Evolutionary conservation across 257 asterid species (phyloP).

Genomic region (Nicotiana knightiana): DNA sequence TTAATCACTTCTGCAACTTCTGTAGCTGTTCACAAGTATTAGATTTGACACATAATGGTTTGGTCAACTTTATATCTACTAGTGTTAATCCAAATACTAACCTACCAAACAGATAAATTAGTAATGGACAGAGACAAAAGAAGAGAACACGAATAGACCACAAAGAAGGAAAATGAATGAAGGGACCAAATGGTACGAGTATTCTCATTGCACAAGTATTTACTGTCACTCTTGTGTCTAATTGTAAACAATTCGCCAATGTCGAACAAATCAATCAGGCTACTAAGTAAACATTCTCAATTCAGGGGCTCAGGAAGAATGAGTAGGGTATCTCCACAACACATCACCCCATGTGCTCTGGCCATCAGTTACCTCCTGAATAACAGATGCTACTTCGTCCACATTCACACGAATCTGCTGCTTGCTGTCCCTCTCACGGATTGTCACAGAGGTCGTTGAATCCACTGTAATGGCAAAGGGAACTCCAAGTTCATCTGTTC

Average conservation of each 20-base stretch:
- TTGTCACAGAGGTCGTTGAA: conserved; percentile 59
- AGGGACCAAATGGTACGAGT: not conserved
- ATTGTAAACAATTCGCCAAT: not conserved
- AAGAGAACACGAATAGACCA: not conserved
- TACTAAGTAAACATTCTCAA: not conserved
- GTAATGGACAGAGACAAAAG: not conserved
- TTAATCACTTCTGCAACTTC: not conserved
- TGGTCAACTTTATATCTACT: not conserved
- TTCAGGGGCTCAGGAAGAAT: conserved; percentile 30
- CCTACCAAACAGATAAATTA: not conserved
- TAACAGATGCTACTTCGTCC: conserved; percentile 62
- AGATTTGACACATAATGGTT: not conserved
- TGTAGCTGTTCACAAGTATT: not conserved
- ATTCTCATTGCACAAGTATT: not conserved
- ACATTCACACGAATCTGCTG: conserved; percentile 72
- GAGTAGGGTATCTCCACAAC: conserved; percentile 55
- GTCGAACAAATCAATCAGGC: not conserved
- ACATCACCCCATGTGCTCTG: conserved; percentile 56
- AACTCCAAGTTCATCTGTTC: conserved; percentile 93
- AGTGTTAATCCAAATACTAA: too few species aligned
- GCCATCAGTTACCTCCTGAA: conserved; percentile 69
- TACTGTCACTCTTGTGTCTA: not conserved
- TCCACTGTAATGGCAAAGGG: conserved; percentile 93
- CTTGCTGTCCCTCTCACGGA: conserved; percentile 85
- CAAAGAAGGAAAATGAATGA: too few species aligned